phyloP scores from a whole-genome alignment of 331 rosid species.

The Malus hybrid region DNA sequence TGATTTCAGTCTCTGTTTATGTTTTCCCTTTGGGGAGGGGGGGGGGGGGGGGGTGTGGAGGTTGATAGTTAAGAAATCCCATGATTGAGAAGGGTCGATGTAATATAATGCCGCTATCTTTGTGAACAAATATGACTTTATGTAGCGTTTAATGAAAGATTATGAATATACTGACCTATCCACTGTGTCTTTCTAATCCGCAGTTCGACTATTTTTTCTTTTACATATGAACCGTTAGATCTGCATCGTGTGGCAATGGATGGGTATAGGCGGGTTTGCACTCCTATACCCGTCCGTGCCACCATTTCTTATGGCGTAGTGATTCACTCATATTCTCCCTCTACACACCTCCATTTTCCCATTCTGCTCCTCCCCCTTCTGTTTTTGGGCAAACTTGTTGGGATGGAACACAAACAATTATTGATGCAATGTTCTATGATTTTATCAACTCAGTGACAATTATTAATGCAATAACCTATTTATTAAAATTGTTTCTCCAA shows the following conservation, averaged over 20 bases:
- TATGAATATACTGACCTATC: neutral
- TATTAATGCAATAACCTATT: no score
- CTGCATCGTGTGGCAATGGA: neutral
- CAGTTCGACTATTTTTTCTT: no score
- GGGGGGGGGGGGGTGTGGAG: no score
- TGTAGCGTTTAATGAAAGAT: constrained; percentile 9
- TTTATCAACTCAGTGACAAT: no score
- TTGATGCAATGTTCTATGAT: no score
- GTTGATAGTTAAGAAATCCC: constrained; percentile 2
- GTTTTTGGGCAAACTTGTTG: neutral
- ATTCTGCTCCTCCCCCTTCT: neutral
- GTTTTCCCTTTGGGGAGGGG: neutral
- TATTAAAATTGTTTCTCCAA: no score
- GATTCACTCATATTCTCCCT: no score
- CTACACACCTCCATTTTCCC: neutral
- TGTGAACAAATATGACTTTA: neutral
- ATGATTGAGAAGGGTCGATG: constrained; percentile 3
- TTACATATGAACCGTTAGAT: neutral
- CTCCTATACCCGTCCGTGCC: neutral
- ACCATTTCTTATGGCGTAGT: neutral
- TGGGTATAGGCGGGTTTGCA: neutral
- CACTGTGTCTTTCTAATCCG: no score
- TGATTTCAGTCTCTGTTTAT: neutral
- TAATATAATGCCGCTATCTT: neutral
- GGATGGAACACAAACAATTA: neutral